Conservation (phyloP, 768 basidiomycete species). For the Rubroboletus satanas region DNA sequence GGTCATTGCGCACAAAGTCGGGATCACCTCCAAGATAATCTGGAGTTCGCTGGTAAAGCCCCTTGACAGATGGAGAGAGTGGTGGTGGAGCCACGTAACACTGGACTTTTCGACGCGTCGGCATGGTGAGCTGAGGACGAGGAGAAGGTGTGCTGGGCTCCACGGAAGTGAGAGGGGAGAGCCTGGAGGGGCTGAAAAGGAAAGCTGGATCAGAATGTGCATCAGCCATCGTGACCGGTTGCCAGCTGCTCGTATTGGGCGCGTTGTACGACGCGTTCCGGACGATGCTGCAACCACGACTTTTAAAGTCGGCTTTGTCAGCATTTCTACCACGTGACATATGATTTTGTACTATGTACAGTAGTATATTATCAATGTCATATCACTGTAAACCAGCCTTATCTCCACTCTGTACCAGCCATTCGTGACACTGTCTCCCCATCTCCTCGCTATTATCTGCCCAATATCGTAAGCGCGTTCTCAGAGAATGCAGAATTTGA, state of each 20-base stretch:
- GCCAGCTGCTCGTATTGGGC: background rate
- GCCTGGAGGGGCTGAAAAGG: constrained; percentile 13
- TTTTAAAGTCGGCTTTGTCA: constrained; percentile 10
- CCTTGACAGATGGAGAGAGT: constrained; percentile 37
- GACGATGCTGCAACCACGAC: background rate
- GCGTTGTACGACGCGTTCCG: constrained; percentile 14
- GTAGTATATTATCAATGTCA: too few species aligned
- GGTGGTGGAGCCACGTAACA: constrained; percentile 39
- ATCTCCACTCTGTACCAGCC: background rate
- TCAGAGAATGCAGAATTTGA: constrained; percentile 1
- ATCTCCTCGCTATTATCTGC: constrained; percentile 51
- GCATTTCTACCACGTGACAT: constrained; percentile 7
- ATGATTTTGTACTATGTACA: background rate
- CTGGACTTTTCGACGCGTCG: constrained; percentile 7
- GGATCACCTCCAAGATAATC: constrained; percentile 34
- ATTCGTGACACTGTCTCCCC: background rate
- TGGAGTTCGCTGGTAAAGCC: constrained; percentile 38
- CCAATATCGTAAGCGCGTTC: background rate
- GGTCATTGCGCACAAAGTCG: constrained; percentile 28
- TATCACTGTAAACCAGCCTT: too few species aligned
- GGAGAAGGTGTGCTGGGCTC: constrained; percentile 6
- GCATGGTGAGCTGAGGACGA: background rate
- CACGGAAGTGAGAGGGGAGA: constrained; percentile 17
- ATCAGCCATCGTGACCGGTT: constrained; percentile 15
- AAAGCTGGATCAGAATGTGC: constrained; percentile 10